These are phyloP conservation scores for Heteromeles arbutifolia DNA, from an alignment of 306 rosid species.

Conservation along the genomic window DNA sequence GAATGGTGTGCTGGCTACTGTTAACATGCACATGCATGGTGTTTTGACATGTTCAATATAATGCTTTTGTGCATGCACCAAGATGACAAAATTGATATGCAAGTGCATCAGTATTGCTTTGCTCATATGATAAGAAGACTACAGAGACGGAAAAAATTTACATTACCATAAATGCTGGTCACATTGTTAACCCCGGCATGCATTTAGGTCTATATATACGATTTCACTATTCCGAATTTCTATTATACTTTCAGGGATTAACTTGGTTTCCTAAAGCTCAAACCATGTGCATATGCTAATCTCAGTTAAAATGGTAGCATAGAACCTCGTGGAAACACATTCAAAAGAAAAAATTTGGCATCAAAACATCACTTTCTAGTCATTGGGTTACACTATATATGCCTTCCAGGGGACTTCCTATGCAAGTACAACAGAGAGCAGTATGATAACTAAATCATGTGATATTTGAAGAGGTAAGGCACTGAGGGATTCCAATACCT, in stretches of 20 bases:
- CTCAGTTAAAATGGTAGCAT: background rate
- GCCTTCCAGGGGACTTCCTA: background rate
- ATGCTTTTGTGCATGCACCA: background rate
- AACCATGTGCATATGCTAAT: background rate
- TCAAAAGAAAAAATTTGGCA: background rate
- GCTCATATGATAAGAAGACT: background rate
- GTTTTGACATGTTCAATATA: background rate
- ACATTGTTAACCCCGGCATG: background rate
- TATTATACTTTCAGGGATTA: background rate
- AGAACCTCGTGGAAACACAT: background rate
- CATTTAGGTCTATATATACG: background rate
- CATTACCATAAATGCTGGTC: background rate
- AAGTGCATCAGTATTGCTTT: background rate
- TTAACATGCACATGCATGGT: background rate
- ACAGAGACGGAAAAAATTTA: background rate
- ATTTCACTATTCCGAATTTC: background rate
- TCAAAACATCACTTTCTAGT: background rate
- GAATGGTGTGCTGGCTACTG: background rate
- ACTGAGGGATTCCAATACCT: constrained; percentile 44
- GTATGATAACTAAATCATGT: background rate
- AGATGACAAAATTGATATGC: background rate
- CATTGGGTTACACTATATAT: background rate
- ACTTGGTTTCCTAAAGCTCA: background rate
- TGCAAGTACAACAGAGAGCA: background rate
- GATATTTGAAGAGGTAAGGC: background rate